Evolutionary conservation across 2,329 filamentous ascomycete genomes (phyloP).

Genomic region (Alternaria novae-zelandiae): DNA sequence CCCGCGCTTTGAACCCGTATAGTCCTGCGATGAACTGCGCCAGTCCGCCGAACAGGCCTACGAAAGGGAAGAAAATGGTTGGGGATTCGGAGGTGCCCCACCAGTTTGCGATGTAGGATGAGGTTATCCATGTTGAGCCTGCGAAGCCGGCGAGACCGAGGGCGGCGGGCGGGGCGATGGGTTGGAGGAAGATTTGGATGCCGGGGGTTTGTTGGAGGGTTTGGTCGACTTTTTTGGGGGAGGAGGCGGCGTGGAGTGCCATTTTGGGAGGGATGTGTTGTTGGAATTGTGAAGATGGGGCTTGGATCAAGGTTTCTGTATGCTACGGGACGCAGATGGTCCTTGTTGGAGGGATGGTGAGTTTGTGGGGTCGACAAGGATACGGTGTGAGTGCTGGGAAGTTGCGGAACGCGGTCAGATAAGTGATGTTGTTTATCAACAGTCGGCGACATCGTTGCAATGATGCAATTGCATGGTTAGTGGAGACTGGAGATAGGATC

Average conservation of each 20-base stretch:
- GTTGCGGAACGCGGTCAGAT: no score
- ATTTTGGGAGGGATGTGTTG: neutral
- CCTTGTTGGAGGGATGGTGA: no score
- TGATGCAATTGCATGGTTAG: neutral
- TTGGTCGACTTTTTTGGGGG: neutral
- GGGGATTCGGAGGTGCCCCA: neutral
- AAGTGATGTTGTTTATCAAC: no score
- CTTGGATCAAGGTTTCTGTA: no score
- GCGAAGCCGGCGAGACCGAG: conserved; percentile 1
- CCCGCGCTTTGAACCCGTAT: neutral
- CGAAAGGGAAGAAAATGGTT: neutral
- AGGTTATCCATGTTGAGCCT: neutral
- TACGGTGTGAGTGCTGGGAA: no score
- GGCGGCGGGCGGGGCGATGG: neutral
- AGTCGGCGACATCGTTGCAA: neutral
- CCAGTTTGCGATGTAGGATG: neutral
- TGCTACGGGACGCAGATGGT: no score
- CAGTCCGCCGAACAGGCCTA: neutral
- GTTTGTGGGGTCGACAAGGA: no score
- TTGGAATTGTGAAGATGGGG: no score
- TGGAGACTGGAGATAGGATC: neutral
- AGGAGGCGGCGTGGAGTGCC: neutral
- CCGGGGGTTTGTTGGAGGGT: neutral
- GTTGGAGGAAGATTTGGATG: neutral
- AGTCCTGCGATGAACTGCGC: neutral